Conservation (phyloP, 371 early-diverging fungal species). For the Mortierella sp. region DNA sequence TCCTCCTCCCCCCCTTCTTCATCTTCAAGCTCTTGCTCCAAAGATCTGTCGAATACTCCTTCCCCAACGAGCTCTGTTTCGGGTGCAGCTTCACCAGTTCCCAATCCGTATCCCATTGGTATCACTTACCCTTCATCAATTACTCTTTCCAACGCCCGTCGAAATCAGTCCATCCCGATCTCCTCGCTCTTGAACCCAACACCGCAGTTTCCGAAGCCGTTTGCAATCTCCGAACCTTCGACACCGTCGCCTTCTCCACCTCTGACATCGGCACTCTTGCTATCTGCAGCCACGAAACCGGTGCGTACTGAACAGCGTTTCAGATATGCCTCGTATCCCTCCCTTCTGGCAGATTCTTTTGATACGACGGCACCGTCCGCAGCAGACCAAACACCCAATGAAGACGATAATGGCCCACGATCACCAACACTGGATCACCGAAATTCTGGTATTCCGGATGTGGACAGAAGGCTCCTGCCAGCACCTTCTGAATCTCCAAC, state of each 20-base stretch:
- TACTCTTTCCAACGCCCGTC: background rate
- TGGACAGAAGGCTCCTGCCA: too few species aligned
- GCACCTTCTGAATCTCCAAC: too few species aligned
- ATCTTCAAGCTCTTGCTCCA: background rate
- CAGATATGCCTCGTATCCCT: background rate
- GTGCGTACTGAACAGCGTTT: background rate
- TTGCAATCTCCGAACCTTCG: background rate
- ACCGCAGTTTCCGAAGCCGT: constrained; percentile 20
- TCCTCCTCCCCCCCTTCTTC: background rate
- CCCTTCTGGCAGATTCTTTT: background rate
- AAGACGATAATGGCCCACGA: background rate
- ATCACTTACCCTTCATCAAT: background rate
- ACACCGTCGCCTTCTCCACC: constrained; percentile 4
- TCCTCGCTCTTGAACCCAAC: constrained; percentile 24
- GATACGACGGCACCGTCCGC: background rate
- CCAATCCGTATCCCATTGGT: background rate
- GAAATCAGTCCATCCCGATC: constrained; percentile 25
- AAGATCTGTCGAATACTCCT: background rate
- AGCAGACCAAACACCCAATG: background rate
- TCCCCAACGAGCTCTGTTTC: background rate
- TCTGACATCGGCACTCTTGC: background rate
- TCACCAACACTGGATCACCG: background rate
- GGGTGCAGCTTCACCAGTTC: background rate
- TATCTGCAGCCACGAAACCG: background rate
- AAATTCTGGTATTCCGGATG: background rate